Conservation (phyloP, 495 filamentous ascomycete species). For the Pseudoneurospora amorphoporcata region DNA sequence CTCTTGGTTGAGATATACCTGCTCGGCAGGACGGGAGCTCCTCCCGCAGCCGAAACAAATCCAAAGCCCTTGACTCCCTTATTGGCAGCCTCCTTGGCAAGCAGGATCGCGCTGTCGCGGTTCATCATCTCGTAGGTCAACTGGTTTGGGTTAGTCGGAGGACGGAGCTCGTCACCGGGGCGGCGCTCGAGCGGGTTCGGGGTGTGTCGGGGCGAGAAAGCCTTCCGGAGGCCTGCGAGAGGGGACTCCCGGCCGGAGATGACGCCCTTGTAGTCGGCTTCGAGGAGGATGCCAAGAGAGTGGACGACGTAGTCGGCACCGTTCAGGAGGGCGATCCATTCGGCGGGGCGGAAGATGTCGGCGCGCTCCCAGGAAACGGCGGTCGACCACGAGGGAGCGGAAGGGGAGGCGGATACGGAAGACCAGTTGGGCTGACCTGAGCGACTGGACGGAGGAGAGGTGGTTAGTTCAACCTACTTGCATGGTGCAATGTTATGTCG, state of each 20-base stretch:
- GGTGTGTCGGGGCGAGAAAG: slow-evolving; percentile 56
- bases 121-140: slow-evolving; percentile 98
- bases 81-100: slow-evolving; percentile 68
- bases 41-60: slow-evolving; percentile 81
- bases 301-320: slow-evolving; percentile 80
- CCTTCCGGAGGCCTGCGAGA: slow-evolving; percentile 59
- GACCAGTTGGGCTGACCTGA: slow-evolving; percentile 84
- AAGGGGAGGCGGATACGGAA: slow-evolving; percentile 57
- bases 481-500: neutral
- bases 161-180: slow-evolving; percentile 36
- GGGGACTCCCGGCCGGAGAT: slow-evolving; percentile 70
- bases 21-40: slow-evolving; percentile 68
- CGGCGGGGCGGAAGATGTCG: slow-evolving; percentile 71
- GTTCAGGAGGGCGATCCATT: slow-evolving; percentile 61
- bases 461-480: neutral
- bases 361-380: slow-evolving; percentile 78
- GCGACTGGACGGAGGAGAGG: slow-evolving; percentile 42
- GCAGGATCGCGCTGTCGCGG: slow-evolving; percentile 68
- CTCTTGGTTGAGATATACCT: slow-evolving; percentile 89
- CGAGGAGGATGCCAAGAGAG: slow-evolving; percentile 89
- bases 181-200: slow-evolving; percentile 53
- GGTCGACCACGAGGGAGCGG: slow-evolving; percentile 69
- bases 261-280: slow-evolving; percentile 95
- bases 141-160: slow-evolving; percentile 42
- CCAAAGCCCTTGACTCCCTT: slow-evolving; percentile 60